Evolutionary conservation across 2,329 filamentous ascomycete species (phyloP).

Genomic region (Ascochyta pisi): DNA sequence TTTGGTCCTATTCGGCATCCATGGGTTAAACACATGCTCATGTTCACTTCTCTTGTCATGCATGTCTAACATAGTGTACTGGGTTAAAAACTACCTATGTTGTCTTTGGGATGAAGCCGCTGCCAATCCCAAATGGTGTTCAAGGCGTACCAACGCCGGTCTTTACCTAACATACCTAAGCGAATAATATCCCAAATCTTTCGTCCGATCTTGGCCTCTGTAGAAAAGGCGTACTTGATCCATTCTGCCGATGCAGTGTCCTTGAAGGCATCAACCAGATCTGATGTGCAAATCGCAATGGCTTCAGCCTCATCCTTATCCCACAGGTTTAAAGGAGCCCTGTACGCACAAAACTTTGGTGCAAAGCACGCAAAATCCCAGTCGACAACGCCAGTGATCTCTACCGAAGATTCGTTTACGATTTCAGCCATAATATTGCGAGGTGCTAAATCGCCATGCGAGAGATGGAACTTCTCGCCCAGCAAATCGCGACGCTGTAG

Average conservation of each 20-base stretch:
- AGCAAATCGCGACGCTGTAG: background rate
- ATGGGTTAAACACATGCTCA: too few species aligned
- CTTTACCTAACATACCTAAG: background rate
- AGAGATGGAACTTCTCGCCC: constrained; percentile 2
- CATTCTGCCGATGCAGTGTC: background rate
- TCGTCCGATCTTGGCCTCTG: background rate
- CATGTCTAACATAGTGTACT: background rate
- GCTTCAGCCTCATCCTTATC: background rate
- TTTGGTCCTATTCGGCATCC: too few species aligned
- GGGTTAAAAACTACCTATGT: background rate
- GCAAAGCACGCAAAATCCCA: constrained; percentile 30
- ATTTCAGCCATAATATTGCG: constrained; percentile 30
- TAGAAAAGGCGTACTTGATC: background rate
- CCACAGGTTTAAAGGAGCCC: constrained; percentile 29
- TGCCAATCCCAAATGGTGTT: background rate
- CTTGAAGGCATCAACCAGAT: background rate
- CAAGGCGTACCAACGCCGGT: background rate
- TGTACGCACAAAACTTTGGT: constrained; percentile 23
- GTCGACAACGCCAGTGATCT: constrained; percentile 31
- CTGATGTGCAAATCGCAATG: background rate
- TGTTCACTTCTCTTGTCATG: too few species aligned
- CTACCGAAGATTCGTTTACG: constrained; percentile 3
- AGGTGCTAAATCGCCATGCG: constrained; percentile 21
- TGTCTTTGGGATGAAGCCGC: background rate
- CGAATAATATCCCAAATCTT: background rate